Conservation (phyloP, 73 alveolate species). For the Symbiodinium pilosum region DNA sequence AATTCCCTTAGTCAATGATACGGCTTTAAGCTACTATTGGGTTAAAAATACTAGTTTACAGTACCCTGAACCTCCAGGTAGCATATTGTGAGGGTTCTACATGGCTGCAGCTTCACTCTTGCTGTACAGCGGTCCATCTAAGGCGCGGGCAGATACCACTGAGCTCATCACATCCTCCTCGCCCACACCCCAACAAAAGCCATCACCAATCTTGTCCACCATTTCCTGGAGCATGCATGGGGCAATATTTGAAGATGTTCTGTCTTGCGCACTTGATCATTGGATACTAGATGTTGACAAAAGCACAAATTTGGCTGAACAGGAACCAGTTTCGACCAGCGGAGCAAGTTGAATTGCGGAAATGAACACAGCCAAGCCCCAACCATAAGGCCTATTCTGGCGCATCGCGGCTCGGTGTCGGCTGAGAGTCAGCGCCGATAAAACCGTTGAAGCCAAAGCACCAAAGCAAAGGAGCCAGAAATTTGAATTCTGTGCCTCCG, state of each 20-base stretch:
- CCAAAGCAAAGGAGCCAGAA: constrained; percentile 68
- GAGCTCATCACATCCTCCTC: constrained; percentile 41
- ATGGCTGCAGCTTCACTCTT: no score
- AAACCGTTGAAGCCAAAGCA: constrained; percentile 55
- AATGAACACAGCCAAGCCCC: constrained; percentile 56
- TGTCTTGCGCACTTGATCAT: background rate
- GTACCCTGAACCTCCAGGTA: no score
- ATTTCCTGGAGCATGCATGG: background rate
- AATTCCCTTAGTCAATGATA: no score
- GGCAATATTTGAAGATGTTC: background rate
- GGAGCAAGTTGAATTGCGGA: constrained; percentile 63
- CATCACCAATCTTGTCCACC: constrained; percentile 86
- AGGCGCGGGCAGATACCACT: constrained; percentile 14
- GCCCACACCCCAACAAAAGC: constrained; percentile 69
- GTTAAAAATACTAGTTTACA: background rate
- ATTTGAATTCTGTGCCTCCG: constrained; percentile 17
- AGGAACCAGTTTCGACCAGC: no score
- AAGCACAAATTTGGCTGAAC: background rate
- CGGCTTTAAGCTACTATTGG: background rate
- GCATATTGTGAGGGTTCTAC: no score
- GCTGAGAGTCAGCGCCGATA: constrained; percentile 59
- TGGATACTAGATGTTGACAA: background rate
- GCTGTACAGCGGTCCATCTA: background rate
- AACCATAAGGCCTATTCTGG: constrained; percentile 74
- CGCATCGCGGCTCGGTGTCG: constrained; percentile 68